These are phyloP conservation scores for Dactylorhiza incarnata DNA, from an alignment of 106 monocot genomes.

Conservation along the genomic window DNA sequence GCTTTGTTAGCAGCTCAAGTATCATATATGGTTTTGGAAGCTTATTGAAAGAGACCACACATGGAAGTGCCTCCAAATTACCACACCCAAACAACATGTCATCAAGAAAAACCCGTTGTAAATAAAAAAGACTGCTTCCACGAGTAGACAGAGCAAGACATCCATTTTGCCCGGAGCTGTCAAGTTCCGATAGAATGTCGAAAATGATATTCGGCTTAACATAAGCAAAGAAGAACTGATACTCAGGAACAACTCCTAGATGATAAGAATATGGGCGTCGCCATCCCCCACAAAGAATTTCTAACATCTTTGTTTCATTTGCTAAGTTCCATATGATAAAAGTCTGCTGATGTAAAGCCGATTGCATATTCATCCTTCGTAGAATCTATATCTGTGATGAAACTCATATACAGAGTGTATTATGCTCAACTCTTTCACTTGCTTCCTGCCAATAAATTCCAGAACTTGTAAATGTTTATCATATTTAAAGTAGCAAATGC, in stretches of 20 bases:
- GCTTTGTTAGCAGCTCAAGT: too few relatives aligned
- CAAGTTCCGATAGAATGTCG: too few relatives aligned
- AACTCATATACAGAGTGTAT: conserved; percentile 41
- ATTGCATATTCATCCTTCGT: conserved; percentile 42
- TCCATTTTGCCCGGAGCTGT: too few relatives aligned
- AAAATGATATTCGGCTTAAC: too few relatives aligned
- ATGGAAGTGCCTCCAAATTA: too few relatives aligned
- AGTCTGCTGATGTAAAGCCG: conserved; percentile 85
- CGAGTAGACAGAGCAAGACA: too few relatives aligned
- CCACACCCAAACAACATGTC: too few relatives aligned
- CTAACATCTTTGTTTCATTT: conserved; percentile 64
- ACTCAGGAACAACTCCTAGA: conserved; percentile 60
- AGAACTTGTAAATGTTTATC: conserved; percentile 20
- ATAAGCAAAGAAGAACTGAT: conserved; percentile 83
- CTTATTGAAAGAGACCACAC: too few relatives aligned
- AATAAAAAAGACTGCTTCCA: too few relatives aligned
- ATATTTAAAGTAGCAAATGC: conserved; percentile 89
- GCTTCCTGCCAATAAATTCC: conserved; percentile 85
- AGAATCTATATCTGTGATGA: conserved; percentile 13
- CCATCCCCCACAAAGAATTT: conserved; percentile 95
- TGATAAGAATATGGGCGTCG: conserved; percentile 76
- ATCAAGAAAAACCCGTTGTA: too few relatives aligned
- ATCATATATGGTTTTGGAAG: too few relatives aligned
- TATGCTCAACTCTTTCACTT: conserved; percentile 78
- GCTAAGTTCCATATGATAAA: conserved; percentile 73